These are phyloP conservation scores for Lecanoromycetidae sp. DNA, from an alignment of 2,329 filamentous ascomycete genomes.

Conservation along the genomic window DNA sequence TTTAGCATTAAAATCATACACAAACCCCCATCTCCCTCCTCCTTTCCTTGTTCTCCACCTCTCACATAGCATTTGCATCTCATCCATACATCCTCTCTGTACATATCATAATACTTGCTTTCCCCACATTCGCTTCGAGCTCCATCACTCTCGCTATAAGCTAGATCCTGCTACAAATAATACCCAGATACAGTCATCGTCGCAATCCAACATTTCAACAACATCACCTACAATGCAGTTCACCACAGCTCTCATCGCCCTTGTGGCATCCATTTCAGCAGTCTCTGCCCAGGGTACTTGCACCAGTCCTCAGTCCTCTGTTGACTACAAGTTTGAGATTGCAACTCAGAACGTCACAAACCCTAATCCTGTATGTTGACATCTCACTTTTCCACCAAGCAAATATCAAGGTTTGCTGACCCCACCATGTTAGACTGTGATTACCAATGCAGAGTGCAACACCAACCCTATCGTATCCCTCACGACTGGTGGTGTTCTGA, in stretches of 20 bases:
- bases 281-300: slow-evolving; percentile 9
- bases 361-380: not conserved
- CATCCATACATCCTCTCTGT: no score
- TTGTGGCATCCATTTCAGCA: slow-evolving; percentile 11
- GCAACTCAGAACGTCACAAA: slow-evolving; percentile 8
- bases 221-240: slow-evolving; percentile 13
- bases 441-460: slow-evolving; percentile 2
- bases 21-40: no score
- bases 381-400: not conserved
- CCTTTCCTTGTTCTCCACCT: no score
- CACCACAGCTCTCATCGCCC: slow-evolving; percentile 10
- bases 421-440: not conserved
- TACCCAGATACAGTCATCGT: no score
- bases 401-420: not conserved
- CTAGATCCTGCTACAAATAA: no score
- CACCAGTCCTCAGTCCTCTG: not conserved
- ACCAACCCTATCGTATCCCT: slow-evolving; percentile 13
- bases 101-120: no score
- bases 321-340: no score
- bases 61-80: no score
- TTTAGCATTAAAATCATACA: no score
- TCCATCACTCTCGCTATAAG: no score
- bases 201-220: no score
- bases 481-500: slow-evolving; percentile 9
- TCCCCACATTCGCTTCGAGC: no score